These are phyloP conservation scores for Cryoendolithus antarcticus DNA, from an alignment of 2,329 filamentous ascomycete genomes.

Conservation along the genomic window DNA sequence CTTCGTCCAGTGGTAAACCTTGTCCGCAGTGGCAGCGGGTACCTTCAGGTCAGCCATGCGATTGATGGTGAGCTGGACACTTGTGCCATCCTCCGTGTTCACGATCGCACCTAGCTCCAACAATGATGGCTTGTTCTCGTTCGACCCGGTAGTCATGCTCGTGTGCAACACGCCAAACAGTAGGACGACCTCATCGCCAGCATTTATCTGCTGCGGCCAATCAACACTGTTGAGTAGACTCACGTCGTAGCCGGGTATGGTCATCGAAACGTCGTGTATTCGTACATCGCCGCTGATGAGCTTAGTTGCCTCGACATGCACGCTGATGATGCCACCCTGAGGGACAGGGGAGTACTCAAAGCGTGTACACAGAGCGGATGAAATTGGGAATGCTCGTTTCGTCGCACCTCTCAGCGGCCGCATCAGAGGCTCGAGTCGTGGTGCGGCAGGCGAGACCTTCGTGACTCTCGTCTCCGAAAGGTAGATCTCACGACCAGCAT, in stretches of 20 bases:
- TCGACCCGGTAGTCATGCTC: neutral
- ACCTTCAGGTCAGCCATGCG: too few species aligned
- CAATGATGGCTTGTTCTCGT: neutral
- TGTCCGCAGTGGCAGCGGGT: too few species aligned
- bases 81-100: too few species aligned
- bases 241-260: slow-evolving; percentile 45
- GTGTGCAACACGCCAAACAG: slow-evolving; percentile 34
- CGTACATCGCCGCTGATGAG: slow-evolving; percentile 29
- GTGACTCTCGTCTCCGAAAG: slow-evolving; percentile 65
- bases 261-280: slow-evolving; percentile 47
- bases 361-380: slow-evolving; percentile 59
- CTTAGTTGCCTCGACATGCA: slow-evolving; percentile 19
- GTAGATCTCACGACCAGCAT: slow-evolving; percentile 40
- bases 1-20: too few species aligned
- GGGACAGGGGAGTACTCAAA: slow-evolving; percentile 57
- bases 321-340: slow-evolving; percentile 14
- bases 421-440: slow-evolving; percentile 45
- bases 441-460: slow-evolving; percentile 56
- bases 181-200: slow-evolving; percentile 64
- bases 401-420: slow-evolving; percentile 54
- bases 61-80: too few species aligned
- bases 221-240: slow-evolving; percentile 22
- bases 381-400: slow-evolving; percentile 50
- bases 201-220: slow-evolving; percentile 25
- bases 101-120: slow-evolving; percentile 2